Conservation (phyloP, 371 early-diverging fungal species). For the Rhizopus microsporus region DNA sequence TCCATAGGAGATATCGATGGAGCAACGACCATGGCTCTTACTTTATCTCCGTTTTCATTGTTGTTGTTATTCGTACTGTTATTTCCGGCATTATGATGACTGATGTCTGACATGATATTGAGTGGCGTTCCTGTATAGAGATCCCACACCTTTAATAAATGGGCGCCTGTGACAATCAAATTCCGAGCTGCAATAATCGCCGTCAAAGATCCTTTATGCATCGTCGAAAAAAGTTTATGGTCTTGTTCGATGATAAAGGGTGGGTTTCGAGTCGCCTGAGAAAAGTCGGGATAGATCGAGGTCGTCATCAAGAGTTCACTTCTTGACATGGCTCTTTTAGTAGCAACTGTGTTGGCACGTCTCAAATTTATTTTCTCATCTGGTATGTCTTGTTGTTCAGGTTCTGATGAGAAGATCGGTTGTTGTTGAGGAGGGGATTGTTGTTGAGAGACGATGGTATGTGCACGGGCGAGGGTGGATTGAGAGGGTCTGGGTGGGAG, state of each 20-base stretch:
- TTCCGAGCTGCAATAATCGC: constrained; percentile 15
- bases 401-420: neutral
- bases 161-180: constrained; percentile 21
- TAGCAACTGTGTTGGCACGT: constrained; percentile 16
- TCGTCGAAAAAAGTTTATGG: constrained; percentile 13
- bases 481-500: constrained; percentile 45
- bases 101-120: constrained; percentile 12
- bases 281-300: constrained; percentile 21
- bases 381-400: neutral
- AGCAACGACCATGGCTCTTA: constrained; percentile 36
- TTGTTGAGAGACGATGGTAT: constrained; percentile 25
- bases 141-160: constrained; percentile 22
- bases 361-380: neutral
- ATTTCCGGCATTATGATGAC: neutral
- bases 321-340: constrained; percentile 18
- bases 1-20: constrained; percentile 43
- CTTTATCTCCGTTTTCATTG: constrained; percentile 24
- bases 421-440: neutral
- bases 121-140: constrained; percentile 11
- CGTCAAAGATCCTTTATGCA: constrained; percentile 17
- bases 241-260: constrained; percentile 12
- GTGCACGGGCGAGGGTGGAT: constrained; percentile 38
- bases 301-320: constrained; percentile 21
- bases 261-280: constrained; percentile 24
- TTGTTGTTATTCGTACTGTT: neutral